Conservation (phyloP, 306 rosid species). For the Sechiopsis laciniata region DNA sequence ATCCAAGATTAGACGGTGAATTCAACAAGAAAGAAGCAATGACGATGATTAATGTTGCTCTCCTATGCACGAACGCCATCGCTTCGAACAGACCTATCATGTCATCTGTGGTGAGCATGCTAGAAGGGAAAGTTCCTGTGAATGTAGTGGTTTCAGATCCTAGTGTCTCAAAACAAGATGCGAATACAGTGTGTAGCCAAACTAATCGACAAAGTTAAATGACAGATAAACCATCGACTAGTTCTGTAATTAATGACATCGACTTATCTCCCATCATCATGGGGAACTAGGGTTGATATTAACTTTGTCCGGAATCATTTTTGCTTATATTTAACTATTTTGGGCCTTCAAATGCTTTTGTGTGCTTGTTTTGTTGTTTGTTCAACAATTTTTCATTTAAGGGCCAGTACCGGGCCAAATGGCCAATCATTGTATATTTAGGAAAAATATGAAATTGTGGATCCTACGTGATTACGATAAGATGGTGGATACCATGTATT, state of each 20-base stretch:
- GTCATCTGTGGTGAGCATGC: slow-evolving; percentile 44
- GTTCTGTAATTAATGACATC: not conserved
- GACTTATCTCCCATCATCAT: not conserved
- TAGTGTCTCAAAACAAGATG: slow-evolving; percentile 18
- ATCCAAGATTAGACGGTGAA: slow-evolving; percentile 32
- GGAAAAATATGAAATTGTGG: no score
- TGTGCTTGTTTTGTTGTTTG: not conserved
- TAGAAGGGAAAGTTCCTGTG: slow-evolving; percentile 30
- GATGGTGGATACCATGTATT: no score
- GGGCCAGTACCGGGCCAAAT: not conserved
- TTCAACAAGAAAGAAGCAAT: slow-evolving; percentile 27
- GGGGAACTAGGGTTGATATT: not conserved
- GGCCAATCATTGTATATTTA: not conserved
- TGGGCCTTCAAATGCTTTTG: not conserved
- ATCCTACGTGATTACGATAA: no score
- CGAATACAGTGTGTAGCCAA: slow-evolving; percentile 22
- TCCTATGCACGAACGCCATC: slow-evolving; percentile 31
- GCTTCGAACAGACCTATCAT: slow-evolving; percentile 36
- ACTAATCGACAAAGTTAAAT: not conserved
- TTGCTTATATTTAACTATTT: not conserved
- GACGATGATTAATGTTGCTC: slow-evolving; percentile 32
- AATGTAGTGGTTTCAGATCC: slow-evolving; percentile 21
- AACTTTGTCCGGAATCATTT: not conserved
- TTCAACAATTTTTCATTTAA: not conserved
- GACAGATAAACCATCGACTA: slow-evolving; percentile 13